Evolutionary conservation across 495 filamentous ascomycete genomes (phyloP), one percentile per base, ranked within the genome.

Genomic region (Durotheca rogersii): DNA sequence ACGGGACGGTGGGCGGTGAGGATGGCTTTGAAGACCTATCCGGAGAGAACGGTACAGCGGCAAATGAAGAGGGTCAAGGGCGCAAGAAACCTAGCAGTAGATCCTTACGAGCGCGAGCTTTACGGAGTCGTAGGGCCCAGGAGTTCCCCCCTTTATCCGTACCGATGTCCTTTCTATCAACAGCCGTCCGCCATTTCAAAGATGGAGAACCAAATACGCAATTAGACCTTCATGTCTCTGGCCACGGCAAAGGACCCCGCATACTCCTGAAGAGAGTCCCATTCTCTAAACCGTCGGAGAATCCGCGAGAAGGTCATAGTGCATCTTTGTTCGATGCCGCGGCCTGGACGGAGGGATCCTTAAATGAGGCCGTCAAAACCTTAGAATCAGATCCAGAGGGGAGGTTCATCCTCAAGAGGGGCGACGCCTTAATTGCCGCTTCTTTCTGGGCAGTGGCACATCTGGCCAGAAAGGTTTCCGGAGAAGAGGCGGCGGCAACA

Each of bases 81-180:
- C 49, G 56, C 9, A 63, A 57, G 41, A 58, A 41, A 40, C 48
- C 52, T 9, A 56, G 56, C 37, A 68, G 66, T 53, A 66, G 68
- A 15, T 69, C 67, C 15, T 60, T 68, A 21, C 69, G 67, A 44
- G 53, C 66, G 35, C 70, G 75, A 19, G 56, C 61, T n/a, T 33
- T 34, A 30, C 64, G 74, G 25, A 63, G 51, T 52, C 67, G 68
- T 36, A 63, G 66, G 45, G 65, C 71, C 11, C 68, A 76, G 37
- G 62, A 68, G 18, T 29, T 74, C 0, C 73, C 76, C 2, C 64
- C 70, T 14, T 53, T 77, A 3, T 46, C 65, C 15, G 23, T 81
- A 15, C 74, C 77, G 6, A 51, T 60, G 6, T 74, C 69, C 41
- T 81, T 82, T 57, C 39, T 65, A 29, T 48, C 67, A 18, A 21